Base-by-base conservation (phyloP, 2,329 filamentous ascomycete species). In the Colletotrichum truncatum region DNA sequence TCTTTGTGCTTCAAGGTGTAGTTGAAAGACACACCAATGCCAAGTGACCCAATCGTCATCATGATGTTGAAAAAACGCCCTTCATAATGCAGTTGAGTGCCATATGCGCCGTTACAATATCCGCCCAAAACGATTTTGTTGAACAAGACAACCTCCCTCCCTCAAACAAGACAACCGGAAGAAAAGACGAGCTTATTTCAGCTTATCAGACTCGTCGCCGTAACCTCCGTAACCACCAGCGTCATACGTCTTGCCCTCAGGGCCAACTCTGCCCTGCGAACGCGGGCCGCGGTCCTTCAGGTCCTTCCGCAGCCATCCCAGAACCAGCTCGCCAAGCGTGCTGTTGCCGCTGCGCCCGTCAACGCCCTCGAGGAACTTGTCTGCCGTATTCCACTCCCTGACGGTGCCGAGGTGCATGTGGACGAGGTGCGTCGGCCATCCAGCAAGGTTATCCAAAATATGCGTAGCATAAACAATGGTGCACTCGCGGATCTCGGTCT, bases 381-480 rank as follows among this genome's bases (percentile, higher is more conserved):
- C 89, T 45, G 95, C 88, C 34, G 82, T 81, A 2, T 94, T 95
- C 90, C 91, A 97, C 78, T 97, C 92, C 83, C 93, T 94, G 68
- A 98, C 91, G 67, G 85, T 88, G 26, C 96, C 96, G 48, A 97
- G 78, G 75, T 94, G 91, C 95, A 99, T 98, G 77, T 98, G 95
- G 52, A 97, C 94, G 36, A 99, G 84, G 79, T 99, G 94, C 1
- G 93, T 97, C 6, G 96, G 96, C 96, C 96, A 99, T 18, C 91
- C 90, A 1, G 94, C 94, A 53, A 99, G 82, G 76, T 98, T 98
- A 76, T 99, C 96, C 70, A 99, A 81, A 69, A 99, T 98, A 78
- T 99, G 96, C 12, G 96, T 99, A 7, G 96, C 96, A 76, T 99
- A 99, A 28, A 99, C 94, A 72, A 99, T 93, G 4, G 96, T 98